Percentiles rank a stretch among this genome's conserved stretches.
Evolutionary conservation across 208 protist species (phyloP).

Genomic region (Jaenimonas drosophilae): DNA sequence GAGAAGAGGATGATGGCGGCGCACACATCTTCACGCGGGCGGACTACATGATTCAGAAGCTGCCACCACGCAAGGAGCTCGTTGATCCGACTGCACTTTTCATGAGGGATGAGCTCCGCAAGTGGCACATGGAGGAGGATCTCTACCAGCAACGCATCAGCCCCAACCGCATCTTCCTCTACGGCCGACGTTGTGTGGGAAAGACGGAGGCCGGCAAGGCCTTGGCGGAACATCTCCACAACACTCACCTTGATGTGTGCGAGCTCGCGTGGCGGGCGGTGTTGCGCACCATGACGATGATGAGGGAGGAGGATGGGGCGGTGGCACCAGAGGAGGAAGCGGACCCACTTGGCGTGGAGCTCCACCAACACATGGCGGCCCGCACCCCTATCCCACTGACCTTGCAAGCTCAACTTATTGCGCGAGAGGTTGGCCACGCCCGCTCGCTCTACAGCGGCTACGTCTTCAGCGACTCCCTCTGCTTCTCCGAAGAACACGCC

Average conservation of each 20-base stretch:
- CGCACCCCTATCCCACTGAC: constrained; percentile 25
- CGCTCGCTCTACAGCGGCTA: constrained; percentile 52
- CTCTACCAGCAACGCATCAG: constrained; percentile 17
- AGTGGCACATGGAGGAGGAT: constrained; percentile 23
- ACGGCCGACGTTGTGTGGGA: constrained; percentile 30
- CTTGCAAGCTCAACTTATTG: constrained; percentile 42
- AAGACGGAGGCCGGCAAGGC: constrained; percentile 35
- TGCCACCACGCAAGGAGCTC: constrained; percentile 19
- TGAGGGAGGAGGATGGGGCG: not conserved
- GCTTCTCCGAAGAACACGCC: constrained; percentile 4
- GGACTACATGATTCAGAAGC: constrained; percentile 6
- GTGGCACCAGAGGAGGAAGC: not conserved
- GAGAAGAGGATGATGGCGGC: not conserved
- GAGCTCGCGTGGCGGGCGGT: constrained; percentile 32
- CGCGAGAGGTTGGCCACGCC: constrained; percentile 15
- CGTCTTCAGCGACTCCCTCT: constrained; percentile 65
- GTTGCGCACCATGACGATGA: constrained; percentile 2
- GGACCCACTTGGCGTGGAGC: constrained; percentile 18
- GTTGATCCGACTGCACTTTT: constrained; percentile 46
- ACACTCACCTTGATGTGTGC: constrained; percentile 50
- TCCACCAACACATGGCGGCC: constrained; percentile 18
- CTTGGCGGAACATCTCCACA: constrained; percentile 46
- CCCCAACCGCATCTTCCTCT: constrained; percentile 54
- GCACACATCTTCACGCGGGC: constrained; percentile 26
- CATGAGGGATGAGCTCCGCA: constrained; percentile 46